Conservation (phyloP, 108 stramenopile genomes). For the Nannochloropsis salina region DNA sequence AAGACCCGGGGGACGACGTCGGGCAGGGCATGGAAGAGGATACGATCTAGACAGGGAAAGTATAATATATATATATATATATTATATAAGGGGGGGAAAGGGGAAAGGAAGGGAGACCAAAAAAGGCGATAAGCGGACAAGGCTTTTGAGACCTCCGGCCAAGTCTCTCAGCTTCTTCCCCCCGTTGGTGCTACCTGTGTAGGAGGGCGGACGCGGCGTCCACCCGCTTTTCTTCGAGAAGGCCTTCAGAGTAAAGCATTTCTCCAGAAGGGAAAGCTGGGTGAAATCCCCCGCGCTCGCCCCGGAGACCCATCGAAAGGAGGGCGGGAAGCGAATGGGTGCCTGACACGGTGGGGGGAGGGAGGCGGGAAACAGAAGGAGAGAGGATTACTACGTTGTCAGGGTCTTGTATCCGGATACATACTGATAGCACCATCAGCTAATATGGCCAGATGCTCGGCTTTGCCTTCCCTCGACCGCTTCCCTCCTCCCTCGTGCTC, state of each 20-base stretch:
- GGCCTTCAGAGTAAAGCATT: neutral
- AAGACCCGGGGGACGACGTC: neutral
- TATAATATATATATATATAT: too few species aligned
- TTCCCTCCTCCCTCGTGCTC: too few species aligned
- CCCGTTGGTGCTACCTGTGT: neutral
- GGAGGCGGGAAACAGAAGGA: neutral
- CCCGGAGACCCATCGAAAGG: neutral
- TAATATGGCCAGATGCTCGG: too few species aligned
- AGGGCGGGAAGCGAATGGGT: neutral
- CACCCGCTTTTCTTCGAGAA: neutral
- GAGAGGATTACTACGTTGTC: neutral
- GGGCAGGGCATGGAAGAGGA: neutral
- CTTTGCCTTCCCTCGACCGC: too few species aligned
- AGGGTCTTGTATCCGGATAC: too few species aligned
- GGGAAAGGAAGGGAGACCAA: neutral
- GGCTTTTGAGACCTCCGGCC: neutral
- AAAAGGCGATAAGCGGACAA: neutral
- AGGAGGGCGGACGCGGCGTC: neutral
- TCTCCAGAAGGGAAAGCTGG: neutral
- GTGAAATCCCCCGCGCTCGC: neutral
- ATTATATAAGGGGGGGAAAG: neutral
- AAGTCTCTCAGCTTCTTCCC: neutral
- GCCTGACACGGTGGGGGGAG: neutral
- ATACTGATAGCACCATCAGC: too few species aligned
- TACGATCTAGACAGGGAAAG: neutral